Conservation (phyloP, 805 yeast species). For the Maudiozyma pseudohumilis region DNA sequence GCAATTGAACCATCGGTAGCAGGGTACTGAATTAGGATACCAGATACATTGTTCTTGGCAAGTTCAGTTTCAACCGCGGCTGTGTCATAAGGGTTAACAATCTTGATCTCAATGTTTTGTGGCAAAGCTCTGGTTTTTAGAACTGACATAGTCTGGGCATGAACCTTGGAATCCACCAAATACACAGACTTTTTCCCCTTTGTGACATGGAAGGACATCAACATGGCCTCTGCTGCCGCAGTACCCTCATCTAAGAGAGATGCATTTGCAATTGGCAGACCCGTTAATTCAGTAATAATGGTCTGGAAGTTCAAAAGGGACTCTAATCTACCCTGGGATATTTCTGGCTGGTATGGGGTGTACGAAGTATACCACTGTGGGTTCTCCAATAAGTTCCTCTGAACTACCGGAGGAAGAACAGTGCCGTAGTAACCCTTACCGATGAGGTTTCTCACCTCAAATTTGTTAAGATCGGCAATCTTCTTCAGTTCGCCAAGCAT, state of each 20-base stretch:
- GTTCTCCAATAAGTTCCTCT: conserved; percentile 80
- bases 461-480: conserved; percentile 66
- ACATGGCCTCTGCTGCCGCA: conserved; percentile 96
- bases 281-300: conserved; percentile 81
- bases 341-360: conserved; percentile 98
- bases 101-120: conserved; percentile 53
- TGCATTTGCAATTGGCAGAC: conserved; percentile 89
- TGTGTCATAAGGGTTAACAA: conserved; percentile 39
- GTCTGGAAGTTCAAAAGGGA: conserved; percentile 88
- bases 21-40: conserved; percentile 86
- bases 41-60: conserved; percentile 44
- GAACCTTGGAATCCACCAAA: conserved; percentile 66
- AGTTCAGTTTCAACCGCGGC: conserved; percentile 16
- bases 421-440: conserved; percentile 96
- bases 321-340: conserved; percentile 92
- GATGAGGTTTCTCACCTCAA: conserved; percentile 59
- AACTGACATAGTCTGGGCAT: conserved; percentile 80
- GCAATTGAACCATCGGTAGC: conserved; percentile 69
- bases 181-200: conserved; percentile 60
- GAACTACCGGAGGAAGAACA: conserved; percentile 80
- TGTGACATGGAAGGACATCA: conserved; percentile 57
- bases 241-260: conserved; percentile 93
- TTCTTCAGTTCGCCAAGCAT: conserved; percentile 58
- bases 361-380: conserved; percentile 99
- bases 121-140: conserved; percentile 70